These are phyloP conservation scores for Ogataea zsoltii DNA, from an alignment of 805 yeast genomes.

Conservation along the genomic window DNA sequence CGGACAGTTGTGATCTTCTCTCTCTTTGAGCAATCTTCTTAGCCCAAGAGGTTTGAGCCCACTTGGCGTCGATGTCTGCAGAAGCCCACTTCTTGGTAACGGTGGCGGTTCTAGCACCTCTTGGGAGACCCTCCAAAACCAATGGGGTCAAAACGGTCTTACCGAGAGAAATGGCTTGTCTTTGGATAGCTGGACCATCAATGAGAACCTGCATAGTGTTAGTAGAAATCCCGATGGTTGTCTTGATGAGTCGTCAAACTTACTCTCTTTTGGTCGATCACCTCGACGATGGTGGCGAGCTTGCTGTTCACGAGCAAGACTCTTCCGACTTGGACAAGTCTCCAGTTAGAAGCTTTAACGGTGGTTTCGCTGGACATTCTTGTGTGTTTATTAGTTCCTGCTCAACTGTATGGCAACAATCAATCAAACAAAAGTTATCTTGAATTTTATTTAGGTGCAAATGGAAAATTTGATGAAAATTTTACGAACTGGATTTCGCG, in stretches of 20 bases:
- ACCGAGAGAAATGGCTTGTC: constrained; percentile 88
- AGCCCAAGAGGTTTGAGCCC: constrained; percentile 96
- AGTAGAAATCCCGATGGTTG: constrained; percentile 1
- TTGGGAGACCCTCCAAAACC: constrained; percentile 82
- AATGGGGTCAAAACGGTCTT: constrained; percentile 92
- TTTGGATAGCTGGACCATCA: constrained; percentile 95
- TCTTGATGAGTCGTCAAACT: constrained; percentile 36
- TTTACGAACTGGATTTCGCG: constrained; percentile 3
- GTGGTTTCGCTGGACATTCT: constrained; percentile 49
- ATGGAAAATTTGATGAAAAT: constrained; percentile 8
- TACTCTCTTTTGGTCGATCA: constrained; percentile 99
- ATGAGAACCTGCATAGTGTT: constrained; percentile 64
- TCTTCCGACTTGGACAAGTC: constrained; percentile 99
- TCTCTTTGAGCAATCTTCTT: constrained; percentile 95
- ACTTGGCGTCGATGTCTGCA: constrained; percentile 83
- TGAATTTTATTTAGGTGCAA: constrained; percentile 3
- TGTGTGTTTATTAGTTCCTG: constrained; percentile 7
- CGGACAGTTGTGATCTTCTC: constrained; percentile 90
- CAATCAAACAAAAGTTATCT: constrained; percentile 7
- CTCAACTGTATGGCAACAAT: constrained; percentile 3
- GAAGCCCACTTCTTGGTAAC: constrained; percentile 93
- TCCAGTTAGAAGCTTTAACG: constrained; percentile 98
- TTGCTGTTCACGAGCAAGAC: constrained; percentile 91
- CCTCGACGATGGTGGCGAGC: constrained; percentile 97
- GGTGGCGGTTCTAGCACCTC: constrained; percentile 87